Percentiles rank a stretch among this genome's conserved stretches.
phyloP scores from a whole-genome alignment of 345 rosid genomes.

The Euphorbia peplus region DNA sequence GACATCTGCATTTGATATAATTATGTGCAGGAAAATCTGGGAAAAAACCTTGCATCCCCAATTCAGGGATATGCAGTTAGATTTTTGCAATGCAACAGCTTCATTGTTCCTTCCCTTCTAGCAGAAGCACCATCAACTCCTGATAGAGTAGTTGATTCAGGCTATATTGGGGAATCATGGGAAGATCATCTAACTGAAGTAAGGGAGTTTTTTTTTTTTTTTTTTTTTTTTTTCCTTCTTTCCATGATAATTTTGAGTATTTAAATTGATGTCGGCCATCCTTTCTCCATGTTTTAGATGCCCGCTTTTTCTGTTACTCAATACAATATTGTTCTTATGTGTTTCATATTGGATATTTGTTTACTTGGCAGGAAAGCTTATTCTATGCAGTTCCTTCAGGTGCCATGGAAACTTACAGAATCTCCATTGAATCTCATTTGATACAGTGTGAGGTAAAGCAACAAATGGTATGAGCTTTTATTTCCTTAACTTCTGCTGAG shows the following conservation, averaged over 20 bases:
- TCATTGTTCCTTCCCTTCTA: conserved; percentile 44
- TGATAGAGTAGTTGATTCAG: conserved; percentile 50
- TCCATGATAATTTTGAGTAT: background rate
- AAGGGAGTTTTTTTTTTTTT: conserved; percentile 25
- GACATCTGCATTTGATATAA: conserved; percentile 6
- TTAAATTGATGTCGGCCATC: background rate
- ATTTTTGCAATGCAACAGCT: conserved; percentile 59
- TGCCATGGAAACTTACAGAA: conserved; percentile 74
- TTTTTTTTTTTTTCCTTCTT: background rate
- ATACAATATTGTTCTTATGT: background rate
- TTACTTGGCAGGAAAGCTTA: conserved; percentile 75
- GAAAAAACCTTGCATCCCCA: conserved; percentile 33
- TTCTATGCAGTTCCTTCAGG: conserved; percentile 85
- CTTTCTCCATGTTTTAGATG: background rate
- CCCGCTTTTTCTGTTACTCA: background rate
- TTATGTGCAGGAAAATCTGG: conserved; percentile 48
- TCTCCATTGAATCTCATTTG: conserved; percentile 73
- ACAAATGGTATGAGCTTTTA: background rate
- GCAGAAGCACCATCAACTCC: conserved; percentile 63
- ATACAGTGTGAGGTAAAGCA: conserved; percentile 47
- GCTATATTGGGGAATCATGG: conserved; percentile 54
- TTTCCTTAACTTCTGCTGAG: conserved; percentile 9
- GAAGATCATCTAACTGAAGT: conserved; percentile 84
- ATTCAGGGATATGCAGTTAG: conserved; percentile 77
- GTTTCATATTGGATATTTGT: conserved; percentile 19